phyloP scores from a whole-genome alignment of 129 eudicot species.

The Flaveria linearis region DNA sequence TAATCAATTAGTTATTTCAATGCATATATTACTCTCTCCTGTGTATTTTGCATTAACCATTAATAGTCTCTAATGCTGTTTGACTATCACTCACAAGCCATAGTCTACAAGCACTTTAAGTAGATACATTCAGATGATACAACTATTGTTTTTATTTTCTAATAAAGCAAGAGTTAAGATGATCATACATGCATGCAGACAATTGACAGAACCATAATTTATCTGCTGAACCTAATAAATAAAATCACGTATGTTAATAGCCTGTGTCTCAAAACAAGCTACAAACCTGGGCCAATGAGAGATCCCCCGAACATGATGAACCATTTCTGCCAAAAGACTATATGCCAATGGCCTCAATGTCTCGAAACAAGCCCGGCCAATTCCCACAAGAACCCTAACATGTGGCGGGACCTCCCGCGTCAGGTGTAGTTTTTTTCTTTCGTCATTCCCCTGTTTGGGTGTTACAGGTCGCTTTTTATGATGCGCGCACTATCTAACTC shows the following conservation, averaged over 20 bases:
- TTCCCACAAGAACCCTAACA: constrained; percentile 95
- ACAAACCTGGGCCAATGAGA: constrained; percentile 88
- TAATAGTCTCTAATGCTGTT: constrained; percentile 14
- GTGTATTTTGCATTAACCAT: background rate
- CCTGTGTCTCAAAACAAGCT: constrained; percentile 7
- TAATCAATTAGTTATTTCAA: background rate
- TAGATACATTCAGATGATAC: background rate
- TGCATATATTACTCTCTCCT: constrained; percentile 6
- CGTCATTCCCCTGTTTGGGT: no score
- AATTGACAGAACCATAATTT: constrained; percentile 2
- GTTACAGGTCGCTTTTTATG: no score
- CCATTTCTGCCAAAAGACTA: constrained; percentile 95
- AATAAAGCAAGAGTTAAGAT: constrained; percentile 14
- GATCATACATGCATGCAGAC: constrained; percentile 4
- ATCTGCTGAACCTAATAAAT: constrained; percentile 10
- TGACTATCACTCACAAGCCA: constrained; percentile 11
- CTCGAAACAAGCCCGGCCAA: constrained; percentile 98
- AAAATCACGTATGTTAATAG: background rate
- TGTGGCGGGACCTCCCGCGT: no score
- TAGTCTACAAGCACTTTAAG: constrained; percentile 10
- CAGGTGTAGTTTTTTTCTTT: no score
- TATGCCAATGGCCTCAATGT: constrained; percentile 95
- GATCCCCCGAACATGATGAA: constrained; percentile 95
- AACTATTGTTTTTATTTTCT: background rate
- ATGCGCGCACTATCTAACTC: no score